Percentiles rank a stretch among this genome's conserved stretches.
These are phyloP conservation scores for Backusella australiensis DNA, from an alignment of 192 early-diverging fungal species.

Conservation along the genomic window DNA sequence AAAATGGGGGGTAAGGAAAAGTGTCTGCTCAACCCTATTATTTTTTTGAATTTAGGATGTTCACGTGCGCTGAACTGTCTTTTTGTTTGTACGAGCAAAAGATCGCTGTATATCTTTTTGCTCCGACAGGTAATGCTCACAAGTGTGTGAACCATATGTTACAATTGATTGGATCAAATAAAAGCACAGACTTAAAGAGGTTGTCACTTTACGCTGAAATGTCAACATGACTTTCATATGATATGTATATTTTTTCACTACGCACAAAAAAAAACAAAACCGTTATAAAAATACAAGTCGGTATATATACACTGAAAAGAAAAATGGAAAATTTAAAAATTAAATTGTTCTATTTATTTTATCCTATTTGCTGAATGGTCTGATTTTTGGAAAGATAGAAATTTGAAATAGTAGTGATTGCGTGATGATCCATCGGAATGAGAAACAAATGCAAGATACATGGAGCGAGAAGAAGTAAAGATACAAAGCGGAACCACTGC, in stretches of 20 bases:
- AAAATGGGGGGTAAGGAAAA: neutral
- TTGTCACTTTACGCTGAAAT: neutral
- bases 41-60: neutral
- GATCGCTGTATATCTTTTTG: slow-evolving; percentile 9
- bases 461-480: neutral
- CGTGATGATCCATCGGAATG: slow-evolving; percentile 23
- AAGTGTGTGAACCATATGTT: neutral
- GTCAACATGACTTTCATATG: slow-evolving; percentile 20
- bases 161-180: slow-evolving; percentile 4
- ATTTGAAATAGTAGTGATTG: neutral
- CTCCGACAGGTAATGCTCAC: neutral
- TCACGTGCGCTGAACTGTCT: neutral
- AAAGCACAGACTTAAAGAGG: slow-evolving; percentile 15
- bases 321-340: slow-evolving; percentile 1
- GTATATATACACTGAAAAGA: neutral
- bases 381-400: slow-evolving; percentile 3
- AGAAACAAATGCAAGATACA: slow-evolving; percentile 3
- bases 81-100: neutral
- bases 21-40: neutral
- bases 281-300: neutral
- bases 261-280: neutral
- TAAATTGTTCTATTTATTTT: neutral
- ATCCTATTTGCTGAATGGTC: neutral
- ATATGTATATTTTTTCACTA: neutral
- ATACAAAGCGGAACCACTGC: neutral